Evolutionary conservation across 768 basidiomycete genomes (phyloP), one percentile per base, ranked within the genome.

Genomic region (Amanita thiersii): DNA sequence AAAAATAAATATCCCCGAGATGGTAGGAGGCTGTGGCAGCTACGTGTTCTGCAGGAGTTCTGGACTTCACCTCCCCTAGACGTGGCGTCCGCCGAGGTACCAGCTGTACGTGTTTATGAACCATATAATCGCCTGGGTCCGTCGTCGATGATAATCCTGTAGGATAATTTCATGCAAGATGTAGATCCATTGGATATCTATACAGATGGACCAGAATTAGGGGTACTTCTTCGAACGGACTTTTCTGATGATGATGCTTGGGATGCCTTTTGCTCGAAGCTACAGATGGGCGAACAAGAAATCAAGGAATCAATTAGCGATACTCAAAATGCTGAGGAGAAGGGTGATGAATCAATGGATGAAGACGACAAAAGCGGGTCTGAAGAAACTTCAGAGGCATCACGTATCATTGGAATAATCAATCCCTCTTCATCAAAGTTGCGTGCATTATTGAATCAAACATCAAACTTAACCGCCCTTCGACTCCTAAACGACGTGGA

Each of bases 401-500:
- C 58, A 25, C 60, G 57, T 0, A 56, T 71, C 11, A 69, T 87
- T 55, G 67, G 68, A 48, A 55, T 79, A 50, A 47, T 85, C 45
- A 60, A 77, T 41, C 68, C 76, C 8, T 51, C 64, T 23, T 48
- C 60, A 6, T 55, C 65, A 11, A 57, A 63, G 17, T 65, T 75
- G 26, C 69, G 68, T 33, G 51, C 58, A 0, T 41, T 58, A 7
- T 56, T 86, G 31, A 49, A 59, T 5, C 56, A 67, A 44, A 69
- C 78, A 29, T 84, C 83, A 8, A 88, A 88, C 52, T 47, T 89
- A 32, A 56, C 64, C 1, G 78, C 75, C 5, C 67, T 88, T 23
- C 79, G 83, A 18, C 61, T 86, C 2, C 64, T 88, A 50, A 83
- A 80, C 57, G 81, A 87, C 48, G 75, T 85, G 8, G 76, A 79